Conservation (phyloP, 140 eudicot genomes). For the Artemisia princeps region DNA sequence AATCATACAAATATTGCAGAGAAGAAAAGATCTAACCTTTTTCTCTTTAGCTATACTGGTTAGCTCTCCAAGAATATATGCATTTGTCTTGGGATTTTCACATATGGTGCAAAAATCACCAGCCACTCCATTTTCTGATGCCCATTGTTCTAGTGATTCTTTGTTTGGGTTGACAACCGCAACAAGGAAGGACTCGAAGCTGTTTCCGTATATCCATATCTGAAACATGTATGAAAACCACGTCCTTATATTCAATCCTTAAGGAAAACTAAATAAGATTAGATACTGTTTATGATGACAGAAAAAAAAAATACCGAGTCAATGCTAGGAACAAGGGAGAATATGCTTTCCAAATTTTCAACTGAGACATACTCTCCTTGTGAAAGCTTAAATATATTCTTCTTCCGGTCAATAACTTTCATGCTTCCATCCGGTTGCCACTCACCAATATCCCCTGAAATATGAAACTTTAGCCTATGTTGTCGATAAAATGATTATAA, state of each 20-base stretch:
- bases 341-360: conserved; percentile 73
- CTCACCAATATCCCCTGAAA: conserved; percentile 87
- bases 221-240: conserved; percentile 33
- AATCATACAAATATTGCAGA: not conserved
- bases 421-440: conserved; percentile 94
- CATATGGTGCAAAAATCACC: conserved; percentile 58
- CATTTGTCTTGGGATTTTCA: conserved; percentile 51
- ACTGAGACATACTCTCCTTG: conserved; percentile 97
- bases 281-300: not conserved
- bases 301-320: conserved; percentile 50
- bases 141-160: conserved; percentile 67
- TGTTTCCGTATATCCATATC: conserved; percentile 91
- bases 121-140: conserved; percentile 45
- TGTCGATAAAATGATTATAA: not conserved
- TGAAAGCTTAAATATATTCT: conserved; percentile 93
- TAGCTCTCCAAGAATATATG: conserved; percentile 56
- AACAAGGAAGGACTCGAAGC: conserved; percentile 83
- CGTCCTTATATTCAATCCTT: not conserved
- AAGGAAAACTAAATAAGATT: not conserved
- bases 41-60: conserved; percentile 61
- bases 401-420: conserved; percentile 91
- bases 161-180: conserved; percentile 82
- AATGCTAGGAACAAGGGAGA: conserved; percentile 49
- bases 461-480: conserved; percentile 1
- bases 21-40: conserved; percentile 41